Conservation (phyloP, 2,329 filamentous ascomycete species). For the Fusarium begoniae region DNA sequence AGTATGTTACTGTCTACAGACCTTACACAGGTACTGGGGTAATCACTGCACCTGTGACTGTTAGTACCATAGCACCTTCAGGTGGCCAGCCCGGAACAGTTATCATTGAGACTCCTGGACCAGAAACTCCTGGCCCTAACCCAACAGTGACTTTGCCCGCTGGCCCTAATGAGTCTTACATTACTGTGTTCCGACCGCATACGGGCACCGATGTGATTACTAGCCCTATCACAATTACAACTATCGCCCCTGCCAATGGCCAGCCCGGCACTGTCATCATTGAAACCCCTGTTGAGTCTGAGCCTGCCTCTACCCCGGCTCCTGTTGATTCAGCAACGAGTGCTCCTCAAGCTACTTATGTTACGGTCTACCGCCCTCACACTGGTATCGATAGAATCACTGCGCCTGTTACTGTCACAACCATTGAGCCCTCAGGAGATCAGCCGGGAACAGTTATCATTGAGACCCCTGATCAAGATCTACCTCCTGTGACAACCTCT, state of each 20-base stretch:
- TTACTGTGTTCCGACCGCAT: slow-evolving; percentile 23
- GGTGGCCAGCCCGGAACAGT: slow-evolving; percentile 20
- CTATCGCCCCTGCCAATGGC: slow-evolving; percentile 7
- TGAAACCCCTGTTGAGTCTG: slow-evolving; percentile 13
- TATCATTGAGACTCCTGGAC: slow-evolving; percentile 21
- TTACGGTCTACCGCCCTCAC: slow-evolving; percentile 27
- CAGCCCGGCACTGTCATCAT: slow-evolving; percentile 26
- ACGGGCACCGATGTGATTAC: slow-evolving; percentile 10
- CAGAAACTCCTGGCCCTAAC: background rate
- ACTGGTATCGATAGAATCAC: slow-evolving; percentile 17
- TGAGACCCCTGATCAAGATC: slow-evolving; percentile 19
- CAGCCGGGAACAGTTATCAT: slow-evolving; percentile 28
- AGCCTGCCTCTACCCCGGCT: background rate
- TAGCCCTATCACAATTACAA: slow-evolving; percentile 15
- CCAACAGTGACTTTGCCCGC: slow-evolving; percentile 23
- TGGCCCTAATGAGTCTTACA: slow-evolving; percentile 17
- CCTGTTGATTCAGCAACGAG: background rate
- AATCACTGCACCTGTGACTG: slow-evolving; percentile 18
- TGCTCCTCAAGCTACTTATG: slow-evolving; percentile 3
- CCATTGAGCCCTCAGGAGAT: slow-evolving; percentile 7
- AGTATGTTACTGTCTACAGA: slow-evolving; percentile 23
- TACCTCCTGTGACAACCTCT: slow-evolving; percentile 19
- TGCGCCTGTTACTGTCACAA: slow-evolving; percentile 10
- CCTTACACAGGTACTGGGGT: slow-evolving; percentile 12
- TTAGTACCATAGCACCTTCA: slow-evolving; percentile 11